A percentile compares a stretch with the other conserved stretches of the same genome.
phyloP scores from a whole-genome alignment of 805 yeast genomes.

The Teunomyces funiuensis region DNA sequence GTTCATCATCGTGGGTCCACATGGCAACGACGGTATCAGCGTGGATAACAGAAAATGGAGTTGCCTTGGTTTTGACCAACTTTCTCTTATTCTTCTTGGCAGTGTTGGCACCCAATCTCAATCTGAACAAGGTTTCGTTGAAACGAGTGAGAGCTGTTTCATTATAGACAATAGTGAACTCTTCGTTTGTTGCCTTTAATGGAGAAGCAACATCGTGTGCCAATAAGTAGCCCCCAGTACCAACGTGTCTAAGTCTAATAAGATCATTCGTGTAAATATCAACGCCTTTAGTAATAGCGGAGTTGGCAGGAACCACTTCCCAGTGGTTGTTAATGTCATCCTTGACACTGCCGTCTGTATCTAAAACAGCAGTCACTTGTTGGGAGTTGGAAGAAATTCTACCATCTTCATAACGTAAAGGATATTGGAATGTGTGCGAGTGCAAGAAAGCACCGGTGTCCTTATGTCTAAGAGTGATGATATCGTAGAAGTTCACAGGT shows the following conservation, averaged over 20 bases:
- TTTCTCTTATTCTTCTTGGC: constrained; percentile 48
- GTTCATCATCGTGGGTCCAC: constrained; percentile 85
- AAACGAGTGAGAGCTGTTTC: constrained; percentile 52
- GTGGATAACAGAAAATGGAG: constrained; percentile 71
- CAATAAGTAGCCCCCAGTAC: constrained; percentile 74
- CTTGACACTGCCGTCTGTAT: constrained; percentile 28
- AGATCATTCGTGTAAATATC: constrained; percentile 65
- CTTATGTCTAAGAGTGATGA: constrained; percentile 75
- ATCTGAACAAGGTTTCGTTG: constrained; percentile 76
- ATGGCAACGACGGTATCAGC: constrained; percentile 86
- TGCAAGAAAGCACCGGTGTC: constrained; percentile 79
- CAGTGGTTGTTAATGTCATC: constrained; percentile 74
- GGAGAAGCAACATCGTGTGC: constrained; percentile 98
- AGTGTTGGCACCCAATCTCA: constrained; percentile 48
- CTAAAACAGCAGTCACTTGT: constrained; percentile 76
- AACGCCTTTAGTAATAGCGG: constrained; percentile 6
- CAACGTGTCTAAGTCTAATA: constrained; percentile 77
- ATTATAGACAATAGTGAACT: constrained; percentile 70
- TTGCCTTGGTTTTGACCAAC: constrained; percentile 65
- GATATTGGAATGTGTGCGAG: constrained; percentile 75
- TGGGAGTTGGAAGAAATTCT: constrained; percentile 92
- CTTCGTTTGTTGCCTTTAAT: constrained; percentile 86
- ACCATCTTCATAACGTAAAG: constrained; percentile 94
- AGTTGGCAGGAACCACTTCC: constrained; percentile 70
- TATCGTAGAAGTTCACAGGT: constrained; percentile 72